These are phyloP conservation scores for Hanseniaspora opuntiae DNA, from an alignment of 805 yeast genomes.

Conservation along the genomic window DNA sequence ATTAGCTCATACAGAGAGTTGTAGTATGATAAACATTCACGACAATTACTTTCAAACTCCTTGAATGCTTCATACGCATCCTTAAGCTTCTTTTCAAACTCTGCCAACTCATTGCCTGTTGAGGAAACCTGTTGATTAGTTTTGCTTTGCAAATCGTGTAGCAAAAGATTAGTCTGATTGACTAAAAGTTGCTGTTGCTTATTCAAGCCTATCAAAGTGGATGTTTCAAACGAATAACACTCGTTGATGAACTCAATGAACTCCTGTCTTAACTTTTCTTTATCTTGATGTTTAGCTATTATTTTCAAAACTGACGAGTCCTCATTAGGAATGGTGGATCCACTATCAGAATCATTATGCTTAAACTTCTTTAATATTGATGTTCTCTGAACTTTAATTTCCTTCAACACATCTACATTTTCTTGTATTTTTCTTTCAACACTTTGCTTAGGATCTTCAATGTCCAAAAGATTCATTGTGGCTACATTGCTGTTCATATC, in stretches of 20 bases:
- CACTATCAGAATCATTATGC: conserved; percentile 37
- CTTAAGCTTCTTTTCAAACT: background rate
- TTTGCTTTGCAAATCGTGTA: background rate
- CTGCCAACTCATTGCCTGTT: background rate
- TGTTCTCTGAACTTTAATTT: conserved; percentile 7
- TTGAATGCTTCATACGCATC: background rate
- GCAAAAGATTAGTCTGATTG: background rate
- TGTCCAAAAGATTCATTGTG: conserved; percentile 44
- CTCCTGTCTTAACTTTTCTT: background rate
- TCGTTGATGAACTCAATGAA: conserved; percentile 2
- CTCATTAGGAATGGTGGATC: conserved; percentile 34
- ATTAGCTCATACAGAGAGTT: conserved; percentile 7
- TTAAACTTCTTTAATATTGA: background rate
- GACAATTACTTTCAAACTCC: conserved; percentile 8
- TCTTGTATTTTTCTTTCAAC: background rate
- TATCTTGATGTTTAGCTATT: background rate
- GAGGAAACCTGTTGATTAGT: background rate
- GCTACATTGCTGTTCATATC: background rate
- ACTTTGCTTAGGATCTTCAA: conserved; percentile 39
- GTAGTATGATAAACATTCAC: conserved; percentile 8
- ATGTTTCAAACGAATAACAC: background rate
- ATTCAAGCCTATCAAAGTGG: background rate
- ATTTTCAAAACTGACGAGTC: conserved; percentile 5
- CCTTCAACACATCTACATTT: background rate
- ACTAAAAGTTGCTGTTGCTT: background rate